These are phyloP conservation scores for Hygrocybe coccinea DNA, from an alignment of 768 basidiomycete species.

Conservation along the genomic window DNA sequence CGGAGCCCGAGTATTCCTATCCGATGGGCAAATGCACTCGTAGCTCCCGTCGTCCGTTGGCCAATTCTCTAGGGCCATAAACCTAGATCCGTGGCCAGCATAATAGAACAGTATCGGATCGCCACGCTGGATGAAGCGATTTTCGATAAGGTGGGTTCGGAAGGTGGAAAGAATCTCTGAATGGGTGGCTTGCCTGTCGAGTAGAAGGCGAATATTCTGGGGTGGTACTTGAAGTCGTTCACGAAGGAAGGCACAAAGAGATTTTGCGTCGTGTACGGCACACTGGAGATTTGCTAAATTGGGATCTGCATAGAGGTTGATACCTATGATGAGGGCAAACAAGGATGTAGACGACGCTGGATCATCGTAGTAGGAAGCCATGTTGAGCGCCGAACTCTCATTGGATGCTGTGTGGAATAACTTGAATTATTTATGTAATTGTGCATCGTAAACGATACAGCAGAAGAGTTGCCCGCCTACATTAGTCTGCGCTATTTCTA, in stretches of 20 bases:
- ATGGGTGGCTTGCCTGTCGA: slow-evolving; percentile 5
- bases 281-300: not conserved
- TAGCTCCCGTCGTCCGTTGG: not conserved
- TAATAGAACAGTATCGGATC: slow-evolving; percentile 10
- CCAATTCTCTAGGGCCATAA: slow-evolving; percentile 5
- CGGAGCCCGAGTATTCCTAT: slow-evolving; percentile 1
- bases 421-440: no score
- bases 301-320: not conserved
- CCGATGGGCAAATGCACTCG: slow-evolving; percentile 9
- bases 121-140: not conserved
- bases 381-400: no score
- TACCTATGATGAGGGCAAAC: slow-evolving; percentile 5
- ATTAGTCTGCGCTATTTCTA: no score
- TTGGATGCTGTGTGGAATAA: no score
- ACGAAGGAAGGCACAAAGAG: not conserved
- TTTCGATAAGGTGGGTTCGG: slow-evolving; percentile 6
- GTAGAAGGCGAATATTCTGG: slow-evolving; percentile 1
- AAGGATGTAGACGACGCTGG: not conserved
- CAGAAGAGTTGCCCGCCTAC: no score
- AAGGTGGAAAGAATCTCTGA: slow-evolving; percentile 2
- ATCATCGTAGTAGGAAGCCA: no score
- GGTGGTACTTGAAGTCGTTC: not conserved
- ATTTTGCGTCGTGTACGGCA: not conserved
- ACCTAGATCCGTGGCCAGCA: slow-evolving; percentile 9
- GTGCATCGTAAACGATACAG: no score